These are phyloP conservation scores for Moniliella sp. DNA, from an alignment of 1,284 basidiomycete species.

Conservation along the genomic window DNA sequence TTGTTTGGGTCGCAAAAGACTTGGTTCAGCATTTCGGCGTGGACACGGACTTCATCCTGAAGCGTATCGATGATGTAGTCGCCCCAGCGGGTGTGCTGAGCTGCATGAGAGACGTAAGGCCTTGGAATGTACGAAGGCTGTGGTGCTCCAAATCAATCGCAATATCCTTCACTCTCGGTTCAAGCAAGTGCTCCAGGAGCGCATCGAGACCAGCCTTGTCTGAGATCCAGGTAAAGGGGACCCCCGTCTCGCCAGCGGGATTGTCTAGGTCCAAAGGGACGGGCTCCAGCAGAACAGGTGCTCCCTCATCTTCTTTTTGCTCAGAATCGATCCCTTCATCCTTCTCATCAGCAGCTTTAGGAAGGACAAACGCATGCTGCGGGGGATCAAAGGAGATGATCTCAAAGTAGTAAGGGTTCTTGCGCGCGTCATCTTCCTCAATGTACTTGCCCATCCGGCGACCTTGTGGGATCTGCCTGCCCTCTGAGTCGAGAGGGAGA, in stretches of 20 bases:
- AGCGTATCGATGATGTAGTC: slow-evolving; percentile 76
- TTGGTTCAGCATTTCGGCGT: slow-evolving; percentile 44
- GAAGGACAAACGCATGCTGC: neutral
- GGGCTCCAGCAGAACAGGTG: slow-evolving; percentile 47
- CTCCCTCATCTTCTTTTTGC: slow-evolving; percentile 19
- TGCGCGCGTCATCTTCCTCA: slow-evolving; percentile 21
- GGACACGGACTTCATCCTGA: slow-evolving; percentile 45
- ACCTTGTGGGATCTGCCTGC: neutral
- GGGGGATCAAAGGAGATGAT: slow-evolving; percentile 14
- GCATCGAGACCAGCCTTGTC: slow-evolving; percentile 42
- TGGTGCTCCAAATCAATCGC: slow-evolving; percentile 89
- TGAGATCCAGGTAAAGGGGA: slow-evolving; percentile 53
- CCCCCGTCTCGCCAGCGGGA: slow-evolving; percentile 39
- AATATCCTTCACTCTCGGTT: slow-evolving; percentile 46
- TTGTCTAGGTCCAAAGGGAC: slow-evolving; percentile 43
- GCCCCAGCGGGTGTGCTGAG: slow-evolving; percentile 52
- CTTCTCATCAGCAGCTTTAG: neutral
- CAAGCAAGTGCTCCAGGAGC: slow-evolving; percentile 44
- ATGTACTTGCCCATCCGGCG: slow-evolving; percentile 21
- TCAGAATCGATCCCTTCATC: neutral
- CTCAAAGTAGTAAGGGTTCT: slow-evolving; percentile 27
- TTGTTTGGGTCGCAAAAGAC: slow-evolving; percentile 63
- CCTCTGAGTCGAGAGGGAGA: slow-evolving; percentile 6
- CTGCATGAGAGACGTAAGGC: slow-evolving; percentile 76
- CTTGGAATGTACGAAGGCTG: slow-evolving; percentile 57